Evolutionary conservation across 805 yeast genomes (phyloP), one percentile per base, ranked within the genome.

Genomic region (Brettanomyces nanus): DNA sequence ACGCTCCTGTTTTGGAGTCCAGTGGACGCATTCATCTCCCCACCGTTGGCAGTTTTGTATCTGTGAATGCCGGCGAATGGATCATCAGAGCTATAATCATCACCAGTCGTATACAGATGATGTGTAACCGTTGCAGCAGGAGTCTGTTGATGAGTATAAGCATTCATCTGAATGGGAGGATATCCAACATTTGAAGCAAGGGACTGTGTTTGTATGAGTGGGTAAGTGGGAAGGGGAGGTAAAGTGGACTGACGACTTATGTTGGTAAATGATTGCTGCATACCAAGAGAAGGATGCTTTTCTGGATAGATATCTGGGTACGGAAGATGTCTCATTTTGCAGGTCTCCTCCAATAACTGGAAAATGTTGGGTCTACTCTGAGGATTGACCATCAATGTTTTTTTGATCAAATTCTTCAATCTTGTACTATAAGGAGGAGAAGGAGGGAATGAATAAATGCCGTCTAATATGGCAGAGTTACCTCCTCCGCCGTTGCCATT

Each of bases 351-450:
- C 22, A 84, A 56, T 19, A 82, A 63, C 53, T 83, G 90, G 41
- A 73, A 76, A 3, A 79, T 79, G 42, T 77, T 80, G 6, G 95
- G 95, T 51, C 95, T 69, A 40, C 75, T 66, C 32, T 73, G 64
- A 3, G 92, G 92, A 51, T 81, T 78, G 28, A 69, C 80, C 37
- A 76, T 66, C 43, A 84, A 57, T 48, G 81, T 62, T 40, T 74
- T 75, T 18, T 71, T 65, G 28, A 84, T 80, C 19, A 83, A 57
- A 51, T 79, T 75, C 46, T 76, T 81, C 56, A 84, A 54, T 28
- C 83, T 61, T 22, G 76, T 65, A 21, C 82, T 73, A 52, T 78
- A 84, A 4, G 52, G 59, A 3, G 87, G 86, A 33, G 57, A 60
- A 21, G 68, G 62, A 5, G 79, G 80, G 39, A 68, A 73, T 14